Conservation (phyloP, 23 red algal species). For the Chondrus crispus region DNA sequence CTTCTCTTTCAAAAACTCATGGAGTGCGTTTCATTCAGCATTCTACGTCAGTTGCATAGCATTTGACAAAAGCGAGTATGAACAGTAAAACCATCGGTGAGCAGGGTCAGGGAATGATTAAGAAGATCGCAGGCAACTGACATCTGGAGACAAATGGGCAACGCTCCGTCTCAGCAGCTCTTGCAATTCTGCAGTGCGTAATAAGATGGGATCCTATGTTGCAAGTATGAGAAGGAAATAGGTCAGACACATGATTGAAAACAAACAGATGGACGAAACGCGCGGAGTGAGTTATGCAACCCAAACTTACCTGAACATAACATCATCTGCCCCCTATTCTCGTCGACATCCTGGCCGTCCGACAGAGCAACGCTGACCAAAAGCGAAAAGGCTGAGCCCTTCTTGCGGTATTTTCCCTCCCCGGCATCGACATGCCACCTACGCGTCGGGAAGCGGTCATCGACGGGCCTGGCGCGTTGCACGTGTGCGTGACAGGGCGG, state of each 20-base stretch:
- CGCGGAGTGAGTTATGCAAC: too few relatives aligned
- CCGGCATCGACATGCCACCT: conserved; percentile 41
- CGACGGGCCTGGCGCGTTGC: neutral
- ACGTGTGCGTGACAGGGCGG: neutral
- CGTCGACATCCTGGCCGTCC: conserved; percentile 15
- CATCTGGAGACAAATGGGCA: neutral
- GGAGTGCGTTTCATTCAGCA: too few relatives aligned
- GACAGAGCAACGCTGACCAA: conserved; percentile 18
- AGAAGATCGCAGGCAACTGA: too few relatives aligned
- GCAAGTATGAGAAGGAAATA: too few relatives aligned
- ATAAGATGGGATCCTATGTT: neutral
- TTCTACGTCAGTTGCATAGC: too few relatives aligned
- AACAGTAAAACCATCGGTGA: too few relatives aligned
- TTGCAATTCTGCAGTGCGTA: too few relatives aligned
- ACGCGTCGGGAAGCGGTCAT: neutral
- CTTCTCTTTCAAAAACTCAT: neutral
- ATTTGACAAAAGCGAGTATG: too few relatives aligned
- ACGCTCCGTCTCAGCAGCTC: too few relatives aligned
- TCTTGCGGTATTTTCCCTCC: neutral
- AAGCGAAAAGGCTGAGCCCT: neutral
- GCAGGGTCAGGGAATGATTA: too few relatives aligned
- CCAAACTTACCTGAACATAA: conserved; percentile 43
- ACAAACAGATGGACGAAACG: too few relatives aligned
- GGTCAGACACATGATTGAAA: too few relatives aligned
- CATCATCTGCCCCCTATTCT: conserved; percentile 46